Percentiles rank a stretch among this genome's conserved stretches.
phyloP scores from a whole-genome alignment of 2,329 filamentous ascomycete genomes.

The Talaromyces funiculosus region DNA sequence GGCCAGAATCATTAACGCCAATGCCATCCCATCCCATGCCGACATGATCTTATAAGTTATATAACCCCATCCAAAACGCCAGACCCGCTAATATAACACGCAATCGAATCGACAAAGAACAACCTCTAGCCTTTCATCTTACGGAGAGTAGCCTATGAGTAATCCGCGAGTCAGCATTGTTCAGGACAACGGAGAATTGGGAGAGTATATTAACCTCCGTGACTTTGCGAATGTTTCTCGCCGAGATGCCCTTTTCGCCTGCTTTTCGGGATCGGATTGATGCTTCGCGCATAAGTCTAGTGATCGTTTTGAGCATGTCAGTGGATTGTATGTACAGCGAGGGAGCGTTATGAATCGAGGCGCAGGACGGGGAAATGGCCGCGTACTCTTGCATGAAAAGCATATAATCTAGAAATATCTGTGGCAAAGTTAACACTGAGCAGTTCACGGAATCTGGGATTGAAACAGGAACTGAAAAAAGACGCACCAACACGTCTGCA shows the following conservation, averaged over 20 bases:
- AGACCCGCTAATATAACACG: background rate
- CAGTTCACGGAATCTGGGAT: background rate
- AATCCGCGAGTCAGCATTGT: background rate
- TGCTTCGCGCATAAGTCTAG: slow-evolving; percentile 72
- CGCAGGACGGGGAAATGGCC: background rate
- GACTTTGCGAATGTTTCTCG: slow-evolving; percentile 69
- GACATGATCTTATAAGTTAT: background rate
- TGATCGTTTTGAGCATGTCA: background rate
- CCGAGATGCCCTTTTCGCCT: slow-evolving; percentile 68
- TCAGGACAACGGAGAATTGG: background rate
- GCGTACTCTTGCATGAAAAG: slow-evolving; percentile 66
- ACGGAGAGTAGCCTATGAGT: slow-evolving; percentile 54
- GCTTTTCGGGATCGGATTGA: slow-evolving; percentile 68
- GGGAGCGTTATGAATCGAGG: background rate
- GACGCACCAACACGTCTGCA: slow-evolving; percentile 70
- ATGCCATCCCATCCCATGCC: background rate
- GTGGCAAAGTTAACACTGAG: background rate
- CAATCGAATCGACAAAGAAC: background rate
- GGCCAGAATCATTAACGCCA: background rate
- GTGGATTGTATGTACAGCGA: background rate
- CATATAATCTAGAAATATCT: slow-evolving; percentile 77
- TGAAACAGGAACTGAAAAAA: background rate
- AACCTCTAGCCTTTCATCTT: slow-evolving; percentile 62
- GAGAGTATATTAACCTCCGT: slow-evolving; percentile 53
- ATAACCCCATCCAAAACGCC: background rate